These are phyloP conservation scores for Bassia scoparia DNA, from an alignment of 148 eudicot species.

Conservation along the genomic window DNA sequence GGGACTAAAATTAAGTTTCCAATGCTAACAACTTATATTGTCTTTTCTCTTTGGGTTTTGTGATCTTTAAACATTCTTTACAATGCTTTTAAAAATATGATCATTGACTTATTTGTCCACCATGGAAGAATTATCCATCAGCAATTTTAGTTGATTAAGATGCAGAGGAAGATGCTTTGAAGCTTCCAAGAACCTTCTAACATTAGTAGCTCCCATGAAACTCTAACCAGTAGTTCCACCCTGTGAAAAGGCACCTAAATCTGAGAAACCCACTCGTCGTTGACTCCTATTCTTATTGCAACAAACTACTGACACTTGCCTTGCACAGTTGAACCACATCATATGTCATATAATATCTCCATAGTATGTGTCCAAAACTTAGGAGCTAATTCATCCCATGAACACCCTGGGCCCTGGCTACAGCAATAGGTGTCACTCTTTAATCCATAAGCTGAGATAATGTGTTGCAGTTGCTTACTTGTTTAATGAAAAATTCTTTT, in stretches of 20 bases:
- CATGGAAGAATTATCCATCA: neutral
- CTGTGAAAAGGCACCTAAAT: conserved; percentile 1
- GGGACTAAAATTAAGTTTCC: neutral
- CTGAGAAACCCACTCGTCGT: neutral
- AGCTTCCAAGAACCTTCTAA: neutral
- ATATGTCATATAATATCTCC: no score
- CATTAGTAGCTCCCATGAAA: neutral
- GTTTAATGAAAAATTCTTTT: neutral
- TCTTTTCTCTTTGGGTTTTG: neutral
- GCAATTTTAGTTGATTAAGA: neutral
- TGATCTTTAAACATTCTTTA: neutral
- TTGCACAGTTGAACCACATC: neutral
- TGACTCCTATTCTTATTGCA: neutral
- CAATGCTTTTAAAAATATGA: neutral
- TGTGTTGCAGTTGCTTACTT: neutral
- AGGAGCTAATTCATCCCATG: conserved; percentile 1
- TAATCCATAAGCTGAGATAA: neutral
- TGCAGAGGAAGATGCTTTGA: neutral
- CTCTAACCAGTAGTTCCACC: neutral
- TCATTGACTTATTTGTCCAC: neutral
- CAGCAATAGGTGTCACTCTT: neutral
- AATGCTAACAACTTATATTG: neutral
- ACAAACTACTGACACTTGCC: neutral
- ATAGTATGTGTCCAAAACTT: neutral
- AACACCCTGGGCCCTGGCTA: neutral